Conservation (phyloP, 2,329 filamentous ascomycete genomes). For the Celoporthe dispersa region DNA sequence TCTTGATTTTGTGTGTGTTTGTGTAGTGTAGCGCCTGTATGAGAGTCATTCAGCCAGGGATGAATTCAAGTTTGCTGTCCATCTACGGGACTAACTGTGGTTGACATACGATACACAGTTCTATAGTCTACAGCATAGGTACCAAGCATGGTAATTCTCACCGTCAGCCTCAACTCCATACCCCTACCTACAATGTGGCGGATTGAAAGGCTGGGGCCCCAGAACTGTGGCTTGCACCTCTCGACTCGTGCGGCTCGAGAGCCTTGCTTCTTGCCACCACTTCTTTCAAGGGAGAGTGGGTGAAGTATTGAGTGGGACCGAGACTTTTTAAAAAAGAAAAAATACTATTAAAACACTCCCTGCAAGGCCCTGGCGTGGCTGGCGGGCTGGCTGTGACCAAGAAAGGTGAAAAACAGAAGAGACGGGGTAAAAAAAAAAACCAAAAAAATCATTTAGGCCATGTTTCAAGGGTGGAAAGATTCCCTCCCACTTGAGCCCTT, state of each 20-base stretch:
- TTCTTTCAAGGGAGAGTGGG: not conserved
- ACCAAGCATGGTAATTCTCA: not conserved
- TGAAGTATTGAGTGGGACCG: not conserved
- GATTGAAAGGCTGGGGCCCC: not conserved
- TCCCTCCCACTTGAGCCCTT: not conserved
- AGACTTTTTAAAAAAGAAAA: too few species aligned
- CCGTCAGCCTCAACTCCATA: not conserved
- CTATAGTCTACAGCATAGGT: not conserved
- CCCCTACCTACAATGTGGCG: not conserved
- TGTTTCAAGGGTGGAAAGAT: slow-evolving; percentile 21
- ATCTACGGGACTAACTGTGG: not conserved
- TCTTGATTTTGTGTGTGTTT: not conserved
- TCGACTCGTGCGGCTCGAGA: not conserved
- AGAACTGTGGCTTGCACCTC: not conserved
- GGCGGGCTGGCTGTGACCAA: too few species aligned
- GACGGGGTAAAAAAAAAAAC: not conserved
- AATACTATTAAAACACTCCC: not conserved
- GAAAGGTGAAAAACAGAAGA: not conserved
- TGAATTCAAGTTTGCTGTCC: not conserved
- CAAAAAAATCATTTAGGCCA: not conserved
- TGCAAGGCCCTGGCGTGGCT: not conserved
- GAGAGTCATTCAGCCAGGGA: not conserved
- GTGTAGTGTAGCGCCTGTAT: not conserved
- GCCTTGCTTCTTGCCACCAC: not conserved
- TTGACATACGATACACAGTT: not conserved